Conservation (phyloP, 2,329 filamentous ascomycete species). For the Orbilia ellipsospora region DNA sequence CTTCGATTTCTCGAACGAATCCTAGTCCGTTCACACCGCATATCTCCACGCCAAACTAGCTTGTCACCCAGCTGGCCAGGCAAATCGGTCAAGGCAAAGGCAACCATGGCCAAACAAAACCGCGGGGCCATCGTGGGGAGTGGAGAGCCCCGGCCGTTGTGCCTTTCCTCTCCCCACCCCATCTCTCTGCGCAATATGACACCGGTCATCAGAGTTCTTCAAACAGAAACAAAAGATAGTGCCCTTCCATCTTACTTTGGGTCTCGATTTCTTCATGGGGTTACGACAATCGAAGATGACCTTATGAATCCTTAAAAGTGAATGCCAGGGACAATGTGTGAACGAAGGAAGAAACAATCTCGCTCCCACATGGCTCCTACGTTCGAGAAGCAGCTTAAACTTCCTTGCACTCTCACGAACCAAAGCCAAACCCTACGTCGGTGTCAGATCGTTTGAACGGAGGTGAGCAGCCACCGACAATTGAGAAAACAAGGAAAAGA, state of each 20-base stretch:
- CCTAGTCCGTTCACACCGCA: constrained; percentile 19
- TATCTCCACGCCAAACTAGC: constrained; percentile 27
- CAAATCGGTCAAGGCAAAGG: constrained; percentile 33
- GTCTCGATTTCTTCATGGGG: background rate
- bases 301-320: constrained; percentile 21
- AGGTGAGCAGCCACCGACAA: background rate
- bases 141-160: constrained; percentile 43
- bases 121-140: constrained; percentile 34
- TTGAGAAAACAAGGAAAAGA: constrained; percentile 29
- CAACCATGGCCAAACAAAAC: constrained; percentile 1
- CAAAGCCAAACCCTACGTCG: background rate
- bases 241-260: no score
- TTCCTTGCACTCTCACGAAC: constrained; percentile 2
- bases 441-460: no score
- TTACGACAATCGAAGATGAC: constrained; percentile 20
- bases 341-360: background rate
- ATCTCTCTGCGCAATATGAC: no score
- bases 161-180: constrained; percentile 29
- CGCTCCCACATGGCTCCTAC: constrained; percentile 29
- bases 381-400: background rate
- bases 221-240: background rate
- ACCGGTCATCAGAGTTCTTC: no score
- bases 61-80: background rate
- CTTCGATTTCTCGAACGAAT: constrained; percentile 2
- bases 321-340: background rate